phyloP scores from a whole-genome alignment of 768 basidiomycete genomes.

The Tulasnella calospora region DNA sequence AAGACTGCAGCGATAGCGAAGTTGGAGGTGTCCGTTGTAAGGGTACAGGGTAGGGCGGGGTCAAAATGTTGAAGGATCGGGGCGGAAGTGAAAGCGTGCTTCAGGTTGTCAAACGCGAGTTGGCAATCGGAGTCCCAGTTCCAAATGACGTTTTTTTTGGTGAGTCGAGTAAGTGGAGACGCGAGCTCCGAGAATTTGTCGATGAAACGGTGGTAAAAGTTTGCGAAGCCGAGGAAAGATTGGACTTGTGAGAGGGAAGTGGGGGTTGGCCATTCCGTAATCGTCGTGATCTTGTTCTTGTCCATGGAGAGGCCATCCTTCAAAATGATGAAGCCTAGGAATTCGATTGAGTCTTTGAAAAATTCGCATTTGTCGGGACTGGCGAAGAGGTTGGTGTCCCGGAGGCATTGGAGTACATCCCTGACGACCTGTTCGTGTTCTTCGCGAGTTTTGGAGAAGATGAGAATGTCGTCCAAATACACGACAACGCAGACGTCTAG shows the following conservation, averaged over 20 bases:
- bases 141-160: slow-evolving; percentile 19
- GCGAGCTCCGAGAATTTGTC: slow-evolving; percentile 29
- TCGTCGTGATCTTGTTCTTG: slow-evolving; percentile 30
- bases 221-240: slow-evolving; percentile 29
- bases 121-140: not conserved
- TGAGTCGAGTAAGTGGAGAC: slow-evolving; percentile 24
- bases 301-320: slow-evolving; percentile 31
- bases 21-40: slow-evolving; percentile 8
- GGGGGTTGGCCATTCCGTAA: slow-evolving; percentile 33
- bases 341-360: slow-evolving; percentile 22
- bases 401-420: slow-evolving; percentile 24
- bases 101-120: slow-evolving; percentile 16
- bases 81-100: slow-evolving; percentile 23
- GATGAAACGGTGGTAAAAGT: slow-evolving; percentile 31
- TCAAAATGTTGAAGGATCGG: slow-evolving; percentile 31
- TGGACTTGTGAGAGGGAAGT: slow-evolving; percentile 30
- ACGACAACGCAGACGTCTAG: slow-evolving; percentile 32
- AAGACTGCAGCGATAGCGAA: not conserved
- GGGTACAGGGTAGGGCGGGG: slow-evolving; percentile 25
- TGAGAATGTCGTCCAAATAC: slow-evolving; percentile 31
- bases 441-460: slow-evolving; percentile 27
- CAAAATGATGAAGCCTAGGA: slow-evolving; percentile 26
- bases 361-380: slow-evolving; percentile 29
- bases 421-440: slow-evolving; percentile 27
- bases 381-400: slow-evolving; percentile 21